Evolutionary conservation across 306 rosid genomes (phyloP), one percentile per base, ranked within the genome.

Genomic region (Parietaria judaica): DNA sequence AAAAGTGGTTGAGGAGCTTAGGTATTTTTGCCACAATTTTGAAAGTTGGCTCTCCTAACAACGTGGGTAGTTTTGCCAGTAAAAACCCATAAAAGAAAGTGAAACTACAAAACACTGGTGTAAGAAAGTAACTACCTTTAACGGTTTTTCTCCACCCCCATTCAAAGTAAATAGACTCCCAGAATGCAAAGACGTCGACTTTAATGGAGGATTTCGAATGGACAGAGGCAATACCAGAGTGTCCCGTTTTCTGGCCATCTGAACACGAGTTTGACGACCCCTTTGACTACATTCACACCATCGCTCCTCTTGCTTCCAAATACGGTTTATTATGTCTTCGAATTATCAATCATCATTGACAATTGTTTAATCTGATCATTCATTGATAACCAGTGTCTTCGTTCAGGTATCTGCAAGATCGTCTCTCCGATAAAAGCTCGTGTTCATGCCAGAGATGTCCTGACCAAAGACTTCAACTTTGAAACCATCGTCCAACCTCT

Each of bases 401-500:
- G 36, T 41, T 60, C 13, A 60, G 64, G 64, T 14, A 60, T 60
- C 12, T 60, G 64, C 36, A 60, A 60, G 64, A 60, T 60, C 11
- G 64, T 60, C 9, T 41, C 37, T 44, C 64, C 64, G 5, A 45
- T 60, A 23, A 14, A 16, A 14, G 36, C 51, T 45, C 11, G 51
- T 16, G 52, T 44, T 45, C 52, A 36, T 8, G 64, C 64, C 51
- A 12, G 8, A 4, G 52, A 15, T 11, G 64, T 60, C 13, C 52
- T 60, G 64, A 43, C 23, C 5, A 60, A 43, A 60, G 64, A 31
- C 36, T 60, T 60, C 64, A 60, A 43, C 14, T 60, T 60, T 9
- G 64, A 60, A 60, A 60, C 64, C n/a, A 44, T 11, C 31, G 64
- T 60, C 52, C 64, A 60, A 60, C 38, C 64, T 45, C 51, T 38